Percentiles rank a stretch among this genome's conserved stretches.
Evolutionary conservation across 768 basidiomycete species (phyloP).

Genomic region (Lactarius vividus): DNA sequence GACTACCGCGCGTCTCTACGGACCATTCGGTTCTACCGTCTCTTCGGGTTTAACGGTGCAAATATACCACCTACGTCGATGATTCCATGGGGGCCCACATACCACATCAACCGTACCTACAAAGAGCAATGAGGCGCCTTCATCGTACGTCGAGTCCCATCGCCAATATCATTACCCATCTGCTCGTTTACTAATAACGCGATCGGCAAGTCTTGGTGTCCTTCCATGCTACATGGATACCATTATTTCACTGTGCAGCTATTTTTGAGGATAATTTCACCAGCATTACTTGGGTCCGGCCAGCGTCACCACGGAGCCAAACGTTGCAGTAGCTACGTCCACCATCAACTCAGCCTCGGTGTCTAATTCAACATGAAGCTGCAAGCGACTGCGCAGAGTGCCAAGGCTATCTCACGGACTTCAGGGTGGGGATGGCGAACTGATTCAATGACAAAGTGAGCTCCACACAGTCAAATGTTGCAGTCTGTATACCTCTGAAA

Average conservation of each 20-base stretch:
- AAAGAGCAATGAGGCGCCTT: slow-evolving; percentile 92
- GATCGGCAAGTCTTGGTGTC: slow-evolving; percentile 79
- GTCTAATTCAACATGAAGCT: slow-evolving; percentile 53
- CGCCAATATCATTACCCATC: not conserved
- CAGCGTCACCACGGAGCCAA: not conserved
- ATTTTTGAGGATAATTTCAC: slow-evolving; percentile 67
- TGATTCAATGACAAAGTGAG: slow-evolving; percentile 33
- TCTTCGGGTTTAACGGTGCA: slow-evolving; percentile 52
- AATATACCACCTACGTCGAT: slow-evolving; percentile 63
- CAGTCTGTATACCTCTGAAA: slow-evolving; percentile 27
- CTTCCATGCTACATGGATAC: slow-evolving; percentile 83
- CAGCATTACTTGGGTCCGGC: slow-evolving; percentile 65
- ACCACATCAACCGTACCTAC: slow-evolving; percentile 66
- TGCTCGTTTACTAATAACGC: slow-evolving; percentile 45
- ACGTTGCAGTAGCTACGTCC: slow-evolving; percentile 44
- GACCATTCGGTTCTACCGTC: not conserved
- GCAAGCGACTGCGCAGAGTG: not conserved
- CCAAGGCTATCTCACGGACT: slow-evolving; percentile 22
- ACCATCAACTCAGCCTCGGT: slow-evolving; percentile 45
- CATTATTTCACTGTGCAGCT: slow-evolving; percentile 67
- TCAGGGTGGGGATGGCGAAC: slow-evolving; percentile 24
- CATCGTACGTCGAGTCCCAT: slow-evolving; percentile 47
- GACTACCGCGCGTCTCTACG: not conserved
- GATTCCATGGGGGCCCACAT: slow-evolving; percentile 78
- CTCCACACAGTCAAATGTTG: slow-evolving; percentile 59